These are phyloP conservation scores for Fistulinella staudtii DNA, from an alignment of 1,284 basidiomycete genomes.

Conservation along the genomic window DNA sequence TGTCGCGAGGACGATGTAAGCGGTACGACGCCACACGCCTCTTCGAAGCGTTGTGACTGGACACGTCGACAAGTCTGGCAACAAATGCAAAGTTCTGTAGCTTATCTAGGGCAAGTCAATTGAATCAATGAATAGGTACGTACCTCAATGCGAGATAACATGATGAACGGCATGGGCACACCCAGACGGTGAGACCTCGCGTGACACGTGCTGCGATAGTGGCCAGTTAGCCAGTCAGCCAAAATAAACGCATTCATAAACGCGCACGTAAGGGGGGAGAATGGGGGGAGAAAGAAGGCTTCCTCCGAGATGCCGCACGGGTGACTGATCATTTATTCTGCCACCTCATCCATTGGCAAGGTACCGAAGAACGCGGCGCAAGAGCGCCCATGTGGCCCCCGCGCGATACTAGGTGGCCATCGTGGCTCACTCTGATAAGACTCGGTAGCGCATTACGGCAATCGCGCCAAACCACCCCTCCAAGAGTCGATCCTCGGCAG, in stretches of 20 bases:
- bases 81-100: background rate
- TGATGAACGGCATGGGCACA: slow-evolving; percentile 8
- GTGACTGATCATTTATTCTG: no score
- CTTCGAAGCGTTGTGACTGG: no score
- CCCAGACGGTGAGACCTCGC: slow-evolving; percentile 7
- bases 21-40: no score
- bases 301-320: background rate
- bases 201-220: slow-evolving; percentile 7
- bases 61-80: background rate
- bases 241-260: background rate
- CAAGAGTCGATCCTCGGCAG: background rate
- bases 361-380: slow-evolving; percentile 5
- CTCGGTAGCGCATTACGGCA: background rate
- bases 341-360: slow-evolving; percentile 3
- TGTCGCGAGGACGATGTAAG: no score
- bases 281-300: background rate
- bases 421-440: background rate
- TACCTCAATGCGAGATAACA: slow-evolving; percentile 9
- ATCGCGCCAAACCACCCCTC: background rate
- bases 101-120: no score
- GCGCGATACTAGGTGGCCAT: background rate
- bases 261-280: slow-evolving; percentile 1
- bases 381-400: background rate
- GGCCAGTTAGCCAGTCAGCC: background rate
- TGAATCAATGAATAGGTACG: background rate